Evolutionary conservation across 2,329 filamentous ascomycete genomes (phyloP), one percentile per base, ranked within the genome.

Genomic region (Microdochium trichocladiopsis): DNA sequence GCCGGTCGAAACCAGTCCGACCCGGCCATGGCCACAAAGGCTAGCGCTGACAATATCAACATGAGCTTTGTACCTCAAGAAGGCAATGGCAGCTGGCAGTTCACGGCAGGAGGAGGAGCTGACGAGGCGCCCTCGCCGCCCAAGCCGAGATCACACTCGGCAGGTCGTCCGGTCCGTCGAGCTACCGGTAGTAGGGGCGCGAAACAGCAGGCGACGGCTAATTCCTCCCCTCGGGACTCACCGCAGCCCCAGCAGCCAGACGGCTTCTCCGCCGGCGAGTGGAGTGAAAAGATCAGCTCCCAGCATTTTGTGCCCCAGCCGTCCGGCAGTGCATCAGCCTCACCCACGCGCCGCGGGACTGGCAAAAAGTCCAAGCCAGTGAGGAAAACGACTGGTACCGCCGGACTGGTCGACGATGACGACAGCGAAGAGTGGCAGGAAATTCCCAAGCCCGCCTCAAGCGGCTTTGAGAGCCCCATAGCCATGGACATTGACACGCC

Each of bases 401-500:
- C 75, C 2, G 72, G 71, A 10, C 51, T 73, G 33, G 71, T 77
- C 5, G 72, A 76, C 25, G 72, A 76, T 0, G 75, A 76, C 3
- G 73, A 72, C 49, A 76, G 71, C 22, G 63, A 65, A 74, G 45
- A 72, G 69, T 51, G 59, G 54, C 60, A 58, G 53, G 55, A 66
- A 50, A 49, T 54, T 41, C 51, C 56, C 8, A 55, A 52, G 50
- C 52, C 57, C 16, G 51, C 58, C 2, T 54, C 52, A 2, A 53
- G 43, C 22, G 53, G 59, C 12, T 62, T 65, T 11, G 72, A 72
- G 33, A 82, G 77, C 56, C 78, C 80, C 2, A 79, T 77, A 53
- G 80, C 82, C 14, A 86, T 86, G 83, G 83, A 86, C 56, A 84
- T 86, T 50, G 83, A 86, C 59, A 74, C 78, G 4, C 79, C 80